Percentiles rank a stretch among this genome's conserved stretches.
phyloP scores from a whole-genome alignment of 2,329 filamentous ascomycete species.

The Fusarium sp. region DNA sequence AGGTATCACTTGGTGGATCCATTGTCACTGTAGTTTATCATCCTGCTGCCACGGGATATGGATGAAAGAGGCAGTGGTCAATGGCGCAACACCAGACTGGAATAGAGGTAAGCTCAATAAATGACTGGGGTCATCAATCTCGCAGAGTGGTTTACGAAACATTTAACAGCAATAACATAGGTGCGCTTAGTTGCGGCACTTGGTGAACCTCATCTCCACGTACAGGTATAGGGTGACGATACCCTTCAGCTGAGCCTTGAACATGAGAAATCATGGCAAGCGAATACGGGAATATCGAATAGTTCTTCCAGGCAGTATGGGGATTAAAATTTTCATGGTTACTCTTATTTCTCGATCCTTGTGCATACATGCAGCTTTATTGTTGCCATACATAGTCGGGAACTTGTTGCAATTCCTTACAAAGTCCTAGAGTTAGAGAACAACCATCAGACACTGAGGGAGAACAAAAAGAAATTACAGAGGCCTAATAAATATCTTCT shows the following conservation, averaged over 20 bases:
- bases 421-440: background rate
- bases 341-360: background rate
- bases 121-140: no score
- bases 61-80: background rate
- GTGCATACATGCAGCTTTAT: accelerated
- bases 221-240: no score
- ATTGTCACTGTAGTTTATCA: background rate
- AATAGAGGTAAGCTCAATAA: no score
- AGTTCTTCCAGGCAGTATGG: background rate
- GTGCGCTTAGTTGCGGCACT: no score
- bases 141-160: no score
- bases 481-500: no score
- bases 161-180: no score
- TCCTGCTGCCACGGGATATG: background rate
- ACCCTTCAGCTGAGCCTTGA: no score
- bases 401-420: background rate
- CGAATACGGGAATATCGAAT: background rate
- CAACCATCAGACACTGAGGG: background rate
- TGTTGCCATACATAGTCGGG: background rate
- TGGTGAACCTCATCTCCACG: no score
- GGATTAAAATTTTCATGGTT: background rate
- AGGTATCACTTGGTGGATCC: background rate
- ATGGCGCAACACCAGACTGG: background rate
- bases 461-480: no score
- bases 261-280: background rate